Conservation (phyloP, 2,329 filamentous ascomycete genomes). For the Tolypocladium amazonense region DNA sequence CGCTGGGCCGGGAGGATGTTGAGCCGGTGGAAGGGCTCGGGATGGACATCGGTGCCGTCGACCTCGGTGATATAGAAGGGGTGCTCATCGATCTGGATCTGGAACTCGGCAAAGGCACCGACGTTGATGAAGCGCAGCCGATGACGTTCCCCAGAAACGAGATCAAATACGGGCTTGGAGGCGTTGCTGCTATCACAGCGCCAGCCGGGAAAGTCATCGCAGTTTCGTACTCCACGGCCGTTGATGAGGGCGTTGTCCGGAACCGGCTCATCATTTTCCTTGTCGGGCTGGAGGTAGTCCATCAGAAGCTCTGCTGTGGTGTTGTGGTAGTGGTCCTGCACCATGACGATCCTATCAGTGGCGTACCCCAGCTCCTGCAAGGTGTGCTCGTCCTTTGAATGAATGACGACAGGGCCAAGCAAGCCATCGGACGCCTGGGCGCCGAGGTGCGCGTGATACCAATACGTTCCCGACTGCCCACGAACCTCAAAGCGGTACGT, state of each 20-base stretch:
- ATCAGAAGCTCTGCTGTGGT: slow-evolving; percentile 36
- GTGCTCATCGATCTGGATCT: slow-evolving; percentile 61
- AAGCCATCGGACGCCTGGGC: slow-evolving; percentile 59
- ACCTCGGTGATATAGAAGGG: slow-evolving; percentile 55
- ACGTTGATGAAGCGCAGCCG: slow-evolving; percentile 60
- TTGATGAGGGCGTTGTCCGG: slow-evolving; percentile 57
- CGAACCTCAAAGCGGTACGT: slow-evolving; percentile 58
- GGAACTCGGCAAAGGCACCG: slow-evolving; percentile 61
- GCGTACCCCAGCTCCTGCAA: slow-evolving; percentile 17
- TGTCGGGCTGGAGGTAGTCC: slow-evolving; percentile 42
- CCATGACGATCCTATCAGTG: slow-evolving; percentile 49
- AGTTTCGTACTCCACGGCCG: slow-evolving; percentile 27
- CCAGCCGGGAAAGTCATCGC: slow-evolving; percentile 23
- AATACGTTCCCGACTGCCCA: slow-evolving; percentile 36
- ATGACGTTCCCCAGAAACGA: slow-evolving; percentile 47
- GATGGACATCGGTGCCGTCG: slow-evolving; percentile 56
- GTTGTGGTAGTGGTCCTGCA: slow-evolving; percentile 68
- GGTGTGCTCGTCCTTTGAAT: slow-evolving; percentile 36
- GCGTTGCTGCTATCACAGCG: slow-evolving; percentile 32
- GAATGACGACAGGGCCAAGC: slow-evolving; percentile 55
- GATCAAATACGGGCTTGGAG: slow-evolving; percentile 28
- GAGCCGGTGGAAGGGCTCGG: slow-evolving; percentile 46
- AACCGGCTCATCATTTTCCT: slow-evolving; percentile 52
- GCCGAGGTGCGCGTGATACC: slow-evolving; percentile 57
- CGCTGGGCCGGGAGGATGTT: slow-evolving; percentile 61